A percentile compares a stretch with the other conserved stretches of the same genome.
Evolutionary conservation across 352 stramenopile genomes (phyloP).

Genomic region (Globisporangium acanthophoron): DNA sequence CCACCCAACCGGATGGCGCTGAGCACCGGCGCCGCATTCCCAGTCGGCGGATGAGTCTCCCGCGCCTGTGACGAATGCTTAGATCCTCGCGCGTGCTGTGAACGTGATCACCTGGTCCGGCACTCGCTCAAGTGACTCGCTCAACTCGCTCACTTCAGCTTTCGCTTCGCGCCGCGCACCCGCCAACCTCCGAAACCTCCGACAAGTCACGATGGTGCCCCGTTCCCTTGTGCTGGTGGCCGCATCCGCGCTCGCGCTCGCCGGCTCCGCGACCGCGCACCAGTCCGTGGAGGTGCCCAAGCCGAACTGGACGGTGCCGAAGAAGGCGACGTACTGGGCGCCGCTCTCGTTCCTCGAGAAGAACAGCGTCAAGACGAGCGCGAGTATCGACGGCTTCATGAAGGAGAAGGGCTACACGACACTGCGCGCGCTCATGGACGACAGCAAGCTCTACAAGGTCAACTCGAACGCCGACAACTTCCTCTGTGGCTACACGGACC

Average conservation of each 20-base stretch:
- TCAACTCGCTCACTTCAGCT: neutral
- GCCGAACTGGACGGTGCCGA: constrained; percentile 12
- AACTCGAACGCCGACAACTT: constrained; percentile 14
- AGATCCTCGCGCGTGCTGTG: neutral
- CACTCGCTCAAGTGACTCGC: neutral
- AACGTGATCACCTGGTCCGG: neutral
- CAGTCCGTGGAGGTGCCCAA: constrained; percentile 12
- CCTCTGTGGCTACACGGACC: constrained; percentile 13
- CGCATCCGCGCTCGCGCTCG: constrained; percentile 1
- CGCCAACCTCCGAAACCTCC: neutral
- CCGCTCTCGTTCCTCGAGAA: constrained; percentile 29
- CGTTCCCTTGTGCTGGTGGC: neutral
- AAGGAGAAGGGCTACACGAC: constrained; percentile 13
- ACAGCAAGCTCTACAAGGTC: constrained; percentile 15
- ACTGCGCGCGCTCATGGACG: constrained; percentile 17
- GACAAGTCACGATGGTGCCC: neutral
- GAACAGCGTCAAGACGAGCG: constrained; percentile 18
- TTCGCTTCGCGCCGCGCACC: neutral
- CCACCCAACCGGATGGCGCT: neutral
- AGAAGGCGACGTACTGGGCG: constrained; percentile 15
- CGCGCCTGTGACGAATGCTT: neutral
- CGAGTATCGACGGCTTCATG: constrained; percentile 13
- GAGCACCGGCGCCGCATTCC: neutral
- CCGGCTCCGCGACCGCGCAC: constrained; percentile 2
- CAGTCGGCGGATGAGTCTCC: neutral